phyloP scores from a whole-genome alignment of 73 alveolate species.

The Stentor roeselii region DNA sequence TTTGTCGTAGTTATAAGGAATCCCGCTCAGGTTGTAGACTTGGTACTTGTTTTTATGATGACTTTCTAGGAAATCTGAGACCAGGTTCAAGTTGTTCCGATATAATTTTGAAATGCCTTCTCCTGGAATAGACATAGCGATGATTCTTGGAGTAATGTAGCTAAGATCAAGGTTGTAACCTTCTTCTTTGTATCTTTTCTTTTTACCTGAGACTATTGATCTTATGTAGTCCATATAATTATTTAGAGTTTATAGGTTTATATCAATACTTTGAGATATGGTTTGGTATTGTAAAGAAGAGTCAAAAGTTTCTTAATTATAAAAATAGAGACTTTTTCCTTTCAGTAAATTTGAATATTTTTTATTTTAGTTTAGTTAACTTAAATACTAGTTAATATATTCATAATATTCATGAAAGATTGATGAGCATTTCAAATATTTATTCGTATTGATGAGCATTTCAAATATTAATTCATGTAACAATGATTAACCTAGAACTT shows the following conservation, averaged over 20 bases:
- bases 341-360: background rate
- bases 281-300: background rate
- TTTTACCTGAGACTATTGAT: slow-evolving; percentile 77
- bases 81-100: slow-evolving; percentile 38
- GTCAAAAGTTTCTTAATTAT: background rate
- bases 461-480: too few species aligned
- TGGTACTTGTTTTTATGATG: slow-evolving; percentile 47
- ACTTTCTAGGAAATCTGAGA: slow-evolving; percentile 41
- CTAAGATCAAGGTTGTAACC: slow-evolving; percentile 85
- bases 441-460: background rate
- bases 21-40: slow-evolving; percentile 64
- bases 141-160: slow-evolving; percentile 84
- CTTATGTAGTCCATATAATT: slow-evolving; percentile 55
- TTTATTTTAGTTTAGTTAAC: too few species aligned
- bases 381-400: too few species aligned
- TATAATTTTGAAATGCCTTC: slow-evolving; percentile 58
- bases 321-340: too few species aligned
- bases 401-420: too few species aligned
- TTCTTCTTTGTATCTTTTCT: slow-evolving; percentile 76
- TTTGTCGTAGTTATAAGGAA: slow-evolving; percentile 50
- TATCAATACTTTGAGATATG: background rate
- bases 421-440: background rate
- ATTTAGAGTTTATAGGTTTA: background rate
- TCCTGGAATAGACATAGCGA: slow-evolving; percentile 93
- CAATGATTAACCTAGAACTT: too few species aligned